Conservation (phyloP, 768 basidiomycete species). For the Termitomyces sp. region DNA sequence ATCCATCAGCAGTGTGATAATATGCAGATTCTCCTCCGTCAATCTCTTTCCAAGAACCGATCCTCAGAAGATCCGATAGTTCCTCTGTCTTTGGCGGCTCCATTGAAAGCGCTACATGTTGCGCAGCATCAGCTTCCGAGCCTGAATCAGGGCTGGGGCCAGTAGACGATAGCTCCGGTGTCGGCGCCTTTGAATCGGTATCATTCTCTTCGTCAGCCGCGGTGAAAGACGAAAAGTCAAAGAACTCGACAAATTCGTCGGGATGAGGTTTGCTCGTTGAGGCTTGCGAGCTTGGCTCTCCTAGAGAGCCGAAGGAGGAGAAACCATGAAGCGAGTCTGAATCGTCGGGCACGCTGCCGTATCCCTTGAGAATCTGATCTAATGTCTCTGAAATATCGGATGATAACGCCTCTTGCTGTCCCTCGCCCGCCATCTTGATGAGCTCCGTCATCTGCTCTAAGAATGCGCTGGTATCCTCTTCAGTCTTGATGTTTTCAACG, state of each 20-base stretch:
- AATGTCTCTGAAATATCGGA: constrained; percentile 58
- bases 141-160: constrained; percentile 77
- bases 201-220: constrained; percentile 55
- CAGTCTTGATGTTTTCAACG: constrained; percentile 54
- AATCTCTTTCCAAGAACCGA: constrained; percentile 65
- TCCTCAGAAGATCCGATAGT: constrained; percentile 47
- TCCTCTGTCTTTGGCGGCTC: constrained; percentile 54
- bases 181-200: constrained; percentile 59
- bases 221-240: constrained; percentile 67
- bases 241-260: constrained; percentile 57
- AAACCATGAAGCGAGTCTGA: constrained; percentile 34
- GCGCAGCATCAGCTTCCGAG: constrained; percentile 54
- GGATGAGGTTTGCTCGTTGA: constrained; percentile 26
- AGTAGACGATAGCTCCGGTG: constrained; percentile 75
- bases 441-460: constrained; percentile 63
- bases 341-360: constrained; percentile 34
- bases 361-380: constrained; percentile 62
- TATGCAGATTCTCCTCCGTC: constrained; percentile 75
- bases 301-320: constrained; percentile 29
- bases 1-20: constrained; percentile 50
- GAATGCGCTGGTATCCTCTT: constrained; percentile 63
- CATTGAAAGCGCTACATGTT: constrained; percentile 39
- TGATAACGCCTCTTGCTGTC: constrained; percentile 39
- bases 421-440: constrained; percentile 50
- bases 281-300: constrained; percentile 27